Percentiles rank a stretch among this genome's conserved stretches.
Evolutionary conservation across 1,139 yeast genomes (phyloP).

Genomic region (Suhomyces ambrosiae): DNA sequence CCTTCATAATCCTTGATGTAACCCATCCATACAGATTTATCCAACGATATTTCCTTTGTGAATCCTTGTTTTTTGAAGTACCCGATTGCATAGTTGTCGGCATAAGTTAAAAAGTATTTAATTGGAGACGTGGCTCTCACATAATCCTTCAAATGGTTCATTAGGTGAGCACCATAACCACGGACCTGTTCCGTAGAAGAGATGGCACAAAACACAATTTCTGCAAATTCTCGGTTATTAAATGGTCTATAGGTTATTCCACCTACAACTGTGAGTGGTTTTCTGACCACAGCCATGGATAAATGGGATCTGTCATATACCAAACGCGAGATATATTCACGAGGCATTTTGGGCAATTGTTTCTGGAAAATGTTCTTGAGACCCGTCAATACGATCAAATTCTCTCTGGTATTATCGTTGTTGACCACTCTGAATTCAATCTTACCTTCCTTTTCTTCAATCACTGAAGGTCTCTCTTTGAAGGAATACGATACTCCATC

Average conservation of each 20-base stretch:
- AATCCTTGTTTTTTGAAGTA: conserved; percentile 98
- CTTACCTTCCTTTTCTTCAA: conserved; percentile 88
- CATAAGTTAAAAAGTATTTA: conserved; percentile 88
- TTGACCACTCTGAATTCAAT: conserved; percentile 95
- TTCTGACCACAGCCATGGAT: conserved; percentile 92
- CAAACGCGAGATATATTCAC: conserved; percentile 90
- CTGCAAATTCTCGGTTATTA: conserved; percentile 88
- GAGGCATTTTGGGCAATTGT: conserved; percentile 97
- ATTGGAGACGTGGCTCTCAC: conserved; percentile 88
- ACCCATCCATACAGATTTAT: conserved; percentile 94
- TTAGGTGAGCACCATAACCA: conserved; percentile 97
- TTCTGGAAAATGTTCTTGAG: conserved; percentile 94
- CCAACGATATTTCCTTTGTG: conserved; percentile 88
- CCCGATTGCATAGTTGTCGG: conserved; percentile 98
- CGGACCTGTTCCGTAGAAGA: conserved; percentile 96
- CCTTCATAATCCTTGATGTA: conserved; percentile 98
- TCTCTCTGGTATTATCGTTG: conserved; percentile 86
- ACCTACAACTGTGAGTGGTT: conserved; percentile 93
- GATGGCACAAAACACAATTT: conserved; percentile 97
- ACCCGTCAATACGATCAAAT: conserved; percentile 89
- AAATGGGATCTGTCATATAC: conserved; percentile 94
- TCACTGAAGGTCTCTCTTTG: conserved; percentile 90
- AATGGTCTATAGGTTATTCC: conserved; percentile 97
- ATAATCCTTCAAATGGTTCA: conserved; percentile 96
- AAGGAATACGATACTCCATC: conserved; percentile 85